phyloP scores from a whole-genome alignment of 306 rosid genomes.

The Prunus davidiana region DNA sequence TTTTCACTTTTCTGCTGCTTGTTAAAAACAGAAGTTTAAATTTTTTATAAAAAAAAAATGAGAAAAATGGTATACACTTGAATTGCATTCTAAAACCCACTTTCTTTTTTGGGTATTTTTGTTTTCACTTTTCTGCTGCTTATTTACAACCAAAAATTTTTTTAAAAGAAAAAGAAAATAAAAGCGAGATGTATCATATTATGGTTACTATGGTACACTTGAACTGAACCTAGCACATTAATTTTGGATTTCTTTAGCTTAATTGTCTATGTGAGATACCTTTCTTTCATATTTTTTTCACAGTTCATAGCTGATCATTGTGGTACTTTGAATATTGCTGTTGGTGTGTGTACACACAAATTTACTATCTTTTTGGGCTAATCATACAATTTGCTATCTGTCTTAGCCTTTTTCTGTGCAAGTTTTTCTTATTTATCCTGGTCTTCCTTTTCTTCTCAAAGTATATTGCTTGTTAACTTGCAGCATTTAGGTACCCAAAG shows the following conservation, averaged over 20 bases:
- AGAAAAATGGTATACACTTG: neutral
- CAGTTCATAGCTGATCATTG: neutral
- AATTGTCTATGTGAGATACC: neutral
- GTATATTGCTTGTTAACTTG: neutral
- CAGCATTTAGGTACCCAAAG: conserved; percentile 88
- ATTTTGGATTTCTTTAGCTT: neutral
- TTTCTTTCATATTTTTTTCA: neutral
- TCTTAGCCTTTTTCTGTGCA: neutral
- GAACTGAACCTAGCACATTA: neutral
- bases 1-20: neutral
- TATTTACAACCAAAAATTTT: neutral
- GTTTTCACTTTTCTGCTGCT: neutral
- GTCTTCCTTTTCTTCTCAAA: neutral
- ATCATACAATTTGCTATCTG: neutral
- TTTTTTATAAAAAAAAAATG: no score
- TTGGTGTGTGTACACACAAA: neutral
- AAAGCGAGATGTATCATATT: neutral
- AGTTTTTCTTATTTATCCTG: neutral
- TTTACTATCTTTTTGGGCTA: neutral
- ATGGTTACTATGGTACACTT: neutral
- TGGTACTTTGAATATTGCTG: neutral
- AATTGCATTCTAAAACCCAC: conserved; percentile 9
- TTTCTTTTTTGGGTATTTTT: neutral
- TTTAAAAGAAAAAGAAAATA: no score
- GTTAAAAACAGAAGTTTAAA: no score